Evolutionary conservation across 306 rosid genomes (phyloP).

Genomic region (Quercus parvula): DNA sequence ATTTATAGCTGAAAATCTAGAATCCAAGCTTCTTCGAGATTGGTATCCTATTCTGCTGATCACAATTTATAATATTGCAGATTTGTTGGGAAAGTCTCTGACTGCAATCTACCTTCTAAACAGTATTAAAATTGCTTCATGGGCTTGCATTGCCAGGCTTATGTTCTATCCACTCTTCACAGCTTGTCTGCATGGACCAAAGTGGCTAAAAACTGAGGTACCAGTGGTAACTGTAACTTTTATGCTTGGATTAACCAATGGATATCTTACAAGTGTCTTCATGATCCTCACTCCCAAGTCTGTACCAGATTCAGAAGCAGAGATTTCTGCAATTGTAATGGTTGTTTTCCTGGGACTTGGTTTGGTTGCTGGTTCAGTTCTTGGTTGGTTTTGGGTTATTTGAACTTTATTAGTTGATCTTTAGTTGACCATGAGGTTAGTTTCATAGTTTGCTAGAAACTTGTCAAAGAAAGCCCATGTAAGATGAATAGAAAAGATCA

Average conservation of each 20-base stretch:
- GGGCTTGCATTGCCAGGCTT: slow-evolving; percentile 60
- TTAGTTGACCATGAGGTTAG: neutral
- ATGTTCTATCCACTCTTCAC: slow-evolving; percentile 81
- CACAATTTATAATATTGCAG: slow-evolving; percentile 68
- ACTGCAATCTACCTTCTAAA: slow-evolving; percentile 66
- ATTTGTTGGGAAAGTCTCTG: slow-evolving; percentile 70
- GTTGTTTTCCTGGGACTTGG: slow-evolving; percentile 76
- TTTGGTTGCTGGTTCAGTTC: slow-evolving; percentile 77
- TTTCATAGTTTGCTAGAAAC: slow-evolving; percentile 7
- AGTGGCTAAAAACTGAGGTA: slow-evolving; percentile 69
- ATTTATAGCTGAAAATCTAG: slow-evolving; percentile 70
- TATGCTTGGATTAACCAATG: slow-evolving; percentile 80
- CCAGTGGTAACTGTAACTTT: slow-evolving; percentile 64
- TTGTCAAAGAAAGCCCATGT: neutral
- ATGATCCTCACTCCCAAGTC: slow-evolving; percentile 75
- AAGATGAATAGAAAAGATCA: too few relatives aligned
- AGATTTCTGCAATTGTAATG: slow-evolving; percentile 81
- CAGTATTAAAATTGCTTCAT: slow-evolving; percentile 52
- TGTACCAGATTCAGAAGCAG: slow-evolving; percentile 60
- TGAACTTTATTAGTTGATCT: slow-evolving; percentile 20
- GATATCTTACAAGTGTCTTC: slow-evolving; percentile 77
- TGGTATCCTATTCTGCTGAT: slow-evolving; percentile 93
- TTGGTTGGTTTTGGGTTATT: slow-evolving; percentile 87
- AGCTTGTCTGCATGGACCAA: slow-evolving; percentile 76
- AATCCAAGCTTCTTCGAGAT: slow-evolving; percentile 62